Conservation (phyloP, 148 eudicot genomes). For the Pharnaceum exiguum region DNA sequence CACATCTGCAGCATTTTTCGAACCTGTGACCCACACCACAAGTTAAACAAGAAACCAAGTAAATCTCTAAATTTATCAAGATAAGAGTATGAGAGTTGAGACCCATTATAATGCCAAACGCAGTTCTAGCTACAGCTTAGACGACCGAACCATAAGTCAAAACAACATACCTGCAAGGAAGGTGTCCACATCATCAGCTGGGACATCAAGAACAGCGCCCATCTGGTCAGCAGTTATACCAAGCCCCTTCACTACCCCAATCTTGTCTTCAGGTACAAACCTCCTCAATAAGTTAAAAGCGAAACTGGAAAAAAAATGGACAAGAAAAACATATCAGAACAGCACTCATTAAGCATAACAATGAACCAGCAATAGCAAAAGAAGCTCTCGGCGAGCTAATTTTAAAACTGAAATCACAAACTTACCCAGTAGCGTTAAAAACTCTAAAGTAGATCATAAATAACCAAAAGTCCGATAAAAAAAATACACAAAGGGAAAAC, state of each 20-base stretch:
- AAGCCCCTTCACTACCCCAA: conserved; percentile 61
- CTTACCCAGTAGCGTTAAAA: neutral
- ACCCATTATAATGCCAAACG: no score
- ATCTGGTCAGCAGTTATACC: conserved; percentile 73
- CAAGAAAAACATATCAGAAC: neutral
- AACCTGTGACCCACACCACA: conserved; percentile 32
- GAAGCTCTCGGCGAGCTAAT: no score
- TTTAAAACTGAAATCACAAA: neutral
- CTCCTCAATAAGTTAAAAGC: conserved; percentile 59
- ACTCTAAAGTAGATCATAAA: neutral
- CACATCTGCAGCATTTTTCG: conserved; percentile 61
- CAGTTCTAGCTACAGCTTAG: neutral
- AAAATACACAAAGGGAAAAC: neutral
- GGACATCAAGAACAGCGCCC: conserved; percentile 81
- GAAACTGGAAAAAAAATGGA: conserved; percentile 40
- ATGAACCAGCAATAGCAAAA: neutral
- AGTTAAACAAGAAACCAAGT: neutral
- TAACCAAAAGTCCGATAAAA: neutral
- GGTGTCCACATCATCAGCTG: conserved; percentile 51
- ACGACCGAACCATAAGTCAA: neutral
- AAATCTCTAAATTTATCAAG: neutral
- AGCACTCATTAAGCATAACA: neutral
- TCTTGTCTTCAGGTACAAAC: conserved; percentile 75
- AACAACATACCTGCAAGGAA: conserved; percentile 54
- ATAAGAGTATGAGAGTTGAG: neutral